Percentiles rank a stretch among this genome's conserved stretches.
Evolutionary conservation across 2,329 filamentous ascomycete genomes (phyloP).

Genomic region (Ceratocystis huliohia): DNA sequence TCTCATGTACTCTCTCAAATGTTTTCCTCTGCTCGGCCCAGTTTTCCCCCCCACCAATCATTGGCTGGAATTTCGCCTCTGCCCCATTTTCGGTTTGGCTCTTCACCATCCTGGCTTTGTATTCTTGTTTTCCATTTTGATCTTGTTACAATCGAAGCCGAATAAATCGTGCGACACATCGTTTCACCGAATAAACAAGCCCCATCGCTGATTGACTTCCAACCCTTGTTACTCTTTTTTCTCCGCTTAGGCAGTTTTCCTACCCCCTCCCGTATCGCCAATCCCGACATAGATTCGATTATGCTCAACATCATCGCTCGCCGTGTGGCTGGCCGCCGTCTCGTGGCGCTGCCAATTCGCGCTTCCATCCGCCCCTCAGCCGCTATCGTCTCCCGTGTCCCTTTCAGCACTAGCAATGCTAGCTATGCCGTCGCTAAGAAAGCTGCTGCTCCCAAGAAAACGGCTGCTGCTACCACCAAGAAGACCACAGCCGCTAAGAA

Average conservation of each 20-base stretch:
- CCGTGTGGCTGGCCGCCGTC: constrained; percentile 16
- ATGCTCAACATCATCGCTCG: constrained; percentile 17
- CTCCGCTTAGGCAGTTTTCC: neutral
- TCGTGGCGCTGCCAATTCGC: constrained; percentile 18
- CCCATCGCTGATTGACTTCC: neutral
- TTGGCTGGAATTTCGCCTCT: neutral
- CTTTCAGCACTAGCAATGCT: constrained; percentile 11
- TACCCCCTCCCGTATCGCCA: neutral
- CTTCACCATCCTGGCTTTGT: neutral
- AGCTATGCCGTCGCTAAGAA: constrained; percentile 3
- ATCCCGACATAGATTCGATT: neutral
- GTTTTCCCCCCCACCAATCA: constrained; percentile 3
- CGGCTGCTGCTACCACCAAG: constrained; percentile 21
- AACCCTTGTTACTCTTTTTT: neutral
- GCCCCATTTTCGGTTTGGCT: neutral
- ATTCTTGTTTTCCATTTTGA: neutral
- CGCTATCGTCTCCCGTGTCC: neutral
- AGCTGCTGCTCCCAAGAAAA: constrained; percentile 7
- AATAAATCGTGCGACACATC: neutral
- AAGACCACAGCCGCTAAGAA: constrained; percentile 25
- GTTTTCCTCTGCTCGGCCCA: neutral
- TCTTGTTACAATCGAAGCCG: neutral
- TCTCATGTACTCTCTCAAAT: neutral
- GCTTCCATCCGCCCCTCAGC: constrained; percentile 4
- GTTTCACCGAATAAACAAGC: neutral